Percentiles rank a stretch among this genome's conserved stretches.
Evolutionary conservation across 257 asterid species (phyloP).

Genomic region (Nicotiana undulata): DNA sequence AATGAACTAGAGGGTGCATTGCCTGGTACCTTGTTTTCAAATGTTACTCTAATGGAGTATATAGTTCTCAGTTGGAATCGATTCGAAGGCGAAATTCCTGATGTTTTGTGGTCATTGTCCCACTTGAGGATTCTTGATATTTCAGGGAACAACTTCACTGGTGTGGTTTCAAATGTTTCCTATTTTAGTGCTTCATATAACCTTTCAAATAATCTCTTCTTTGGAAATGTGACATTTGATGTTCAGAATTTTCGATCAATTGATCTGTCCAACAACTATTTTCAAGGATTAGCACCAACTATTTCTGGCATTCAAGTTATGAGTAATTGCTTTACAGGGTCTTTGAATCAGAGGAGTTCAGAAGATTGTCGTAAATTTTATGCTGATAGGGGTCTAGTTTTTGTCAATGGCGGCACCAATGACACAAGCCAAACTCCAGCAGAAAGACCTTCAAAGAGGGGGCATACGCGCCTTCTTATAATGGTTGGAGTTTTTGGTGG

Average conservation of each 20-base stretch:
- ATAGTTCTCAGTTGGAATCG: slow-evolving; percentile 24
- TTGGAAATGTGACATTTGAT: slow-evolving; percentile 34
- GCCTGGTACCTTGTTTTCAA: slow-evolving; percentile 16
- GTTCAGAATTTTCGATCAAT: slow-evolving; percentile 10
- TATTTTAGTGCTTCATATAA: slow-evolving; percentile 32
- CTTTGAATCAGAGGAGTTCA: slow-evolving; percentile 26
- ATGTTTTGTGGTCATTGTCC: slow-evolving; percentile 25
- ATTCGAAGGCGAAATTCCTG: slow-evolving; percentile 34
- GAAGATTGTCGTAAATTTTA: slow-evolving; percentile 41
- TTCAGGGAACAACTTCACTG: slow-evolving; percentile 53
- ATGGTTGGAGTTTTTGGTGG: slow-evolving; percentile 61
- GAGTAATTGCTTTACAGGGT: slow-evolving; percentile 36
- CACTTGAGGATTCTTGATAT: slow-evolving; percentile 37
- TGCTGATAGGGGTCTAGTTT: slow-evolving; percentile 15
- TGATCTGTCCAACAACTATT: slow-evolving; percentile 53
- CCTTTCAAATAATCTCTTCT: slow-evolving; percentile 52
- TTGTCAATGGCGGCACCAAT: background rate
- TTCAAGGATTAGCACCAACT: slow-evolving; percentile 39
- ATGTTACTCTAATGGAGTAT: slow-evolving; percentile 20
- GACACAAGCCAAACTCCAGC: slow-evolving; percentile 3
- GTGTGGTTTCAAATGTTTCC: slow-evolving; percentile 23
- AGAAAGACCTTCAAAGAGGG: background rate
- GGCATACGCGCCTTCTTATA: slow-evolving; percentile 18
- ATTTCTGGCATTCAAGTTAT: background rate
- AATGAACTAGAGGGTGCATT: slow-evolving; percentile 40